Base-by-base conservation (phyloP, 768 basidiomycete genomes). In the Boletus tylopilopsis region DNA sequence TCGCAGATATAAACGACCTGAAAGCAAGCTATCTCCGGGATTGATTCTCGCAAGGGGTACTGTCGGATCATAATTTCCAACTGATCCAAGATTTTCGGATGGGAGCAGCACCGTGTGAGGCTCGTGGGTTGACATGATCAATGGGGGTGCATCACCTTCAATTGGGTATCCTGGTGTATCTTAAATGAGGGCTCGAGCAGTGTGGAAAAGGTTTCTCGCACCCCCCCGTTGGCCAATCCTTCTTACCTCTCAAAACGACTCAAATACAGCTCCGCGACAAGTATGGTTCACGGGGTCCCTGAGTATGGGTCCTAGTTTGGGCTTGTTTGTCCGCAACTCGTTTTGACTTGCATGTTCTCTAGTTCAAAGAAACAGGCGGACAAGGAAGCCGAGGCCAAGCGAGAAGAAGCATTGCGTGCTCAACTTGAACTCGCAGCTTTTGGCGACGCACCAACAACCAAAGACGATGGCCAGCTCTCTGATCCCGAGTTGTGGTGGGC, bases 401-500 rank as follows among this genome's bases (percentile, higher is more conserved):
- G 39, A 50, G 49, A 54, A 27, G 44, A 49, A 46, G 24, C 44
- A 15, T 24, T 25, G 21, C 3, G 12, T 47, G 47, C 50, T 22
- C 19, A 23, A 32, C 24, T n/a, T n/a, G n/a, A 38, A 23, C 41
- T 23, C n/a, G n/a, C n/a, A n/a, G n/a, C n/a, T 42, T 35, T 13
- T 25, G 43, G n/a, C n/a, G n/a, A n/a, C n/a, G n/a, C n/a, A n/a
- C 49, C 18, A 43, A 45, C 22, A 29, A 21, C 13, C 42, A n/a
- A 18, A n/a, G n/a, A n/a, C n/a, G 40, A 42, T 23, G 11, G 11
- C 22, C 6, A 11, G 8, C n/a, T n/a, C n/a, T n/a, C n/a, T n/a
- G n/a, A n/a, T n/a, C n/a, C n/a, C n/a, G 51, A 49, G 22, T 2
- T 24, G 10, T 49, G 47, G 50, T 51, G 54, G 53, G 29, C 34